A percentile compares a stretch with the other conserved stretches of the same genome.
phyloP scores from a whole-genome alignment of 345 rosid genomes.

The Bruguiera gymnorhiza region DNA sequence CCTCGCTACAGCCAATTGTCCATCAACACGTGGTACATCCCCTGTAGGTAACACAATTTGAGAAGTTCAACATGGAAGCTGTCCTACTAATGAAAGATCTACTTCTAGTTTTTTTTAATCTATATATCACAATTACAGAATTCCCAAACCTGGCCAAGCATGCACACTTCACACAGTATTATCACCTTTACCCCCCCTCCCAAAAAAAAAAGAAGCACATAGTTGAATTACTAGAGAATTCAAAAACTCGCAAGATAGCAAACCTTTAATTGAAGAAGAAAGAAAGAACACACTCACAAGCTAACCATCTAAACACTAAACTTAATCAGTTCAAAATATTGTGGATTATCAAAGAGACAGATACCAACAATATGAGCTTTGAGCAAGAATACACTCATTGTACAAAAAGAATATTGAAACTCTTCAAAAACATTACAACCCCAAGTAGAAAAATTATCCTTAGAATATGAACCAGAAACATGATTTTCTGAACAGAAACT shows the following conservation, averaged over 20 bases:
- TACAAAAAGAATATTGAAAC: too few relatives aligned
- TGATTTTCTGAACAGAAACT: neutral
- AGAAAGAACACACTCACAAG: neutral
- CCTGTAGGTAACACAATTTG: slow-evolving; percentile 40
- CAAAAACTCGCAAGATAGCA: neutral
- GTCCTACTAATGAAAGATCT: neutral
- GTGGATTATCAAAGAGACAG: neutral
- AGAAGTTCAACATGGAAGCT: neutral
- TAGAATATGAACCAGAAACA: neutral
- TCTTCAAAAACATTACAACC: too few relatives aligned
- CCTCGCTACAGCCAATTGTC: slow-evolving; percentile 88
- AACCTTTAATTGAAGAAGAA: neutral
- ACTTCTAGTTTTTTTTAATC: neutral
- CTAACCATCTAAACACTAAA: neutral
- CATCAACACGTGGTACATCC: slow-evolving; percentile 86
- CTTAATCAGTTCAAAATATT: neutral
- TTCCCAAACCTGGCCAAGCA: neutral
- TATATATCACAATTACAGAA: neutral
- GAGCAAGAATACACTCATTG: too few relatives aligned
- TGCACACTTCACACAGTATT: too few relatives aligned
- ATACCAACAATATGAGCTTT: neutral
- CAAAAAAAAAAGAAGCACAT: neutral
- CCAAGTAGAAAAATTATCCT: neutral
- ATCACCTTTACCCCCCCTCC: neutral
- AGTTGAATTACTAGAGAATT: neutral